Percentiles rank a stretch among this genome's conserved stretches.
Evolutionary conservation across 2,329 filamentous ascomycete genomes (phyloP).

Genomic region (Xylaria polymorpha): DNA sequence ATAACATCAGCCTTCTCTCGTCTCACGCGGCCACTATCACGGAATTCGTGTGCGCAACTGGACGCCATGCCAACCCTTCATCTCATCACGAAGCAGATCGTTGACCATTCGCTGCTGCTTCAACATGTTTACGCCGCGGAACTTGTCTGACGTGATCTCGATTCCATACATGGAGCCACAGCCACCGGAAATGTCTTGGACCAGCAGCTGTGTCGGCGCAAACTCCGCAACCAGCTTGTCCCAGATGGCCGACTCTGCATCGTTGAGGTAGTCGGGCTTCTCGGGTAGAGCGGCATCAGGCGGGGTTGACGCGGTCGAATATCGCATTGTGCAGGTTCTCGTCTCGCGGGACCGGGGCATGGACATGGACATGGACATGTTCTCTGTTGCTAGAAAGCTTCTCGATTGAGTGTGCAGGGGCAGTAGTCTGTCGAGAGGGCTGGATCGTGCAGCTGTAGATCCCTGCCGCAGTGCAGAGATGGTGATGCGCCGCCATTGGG

Average conservation of each 20-base stretch:
- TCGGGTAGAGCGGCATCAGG: constrained; percentile 42
- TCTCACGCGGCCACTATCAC: constrained; percentile 39
- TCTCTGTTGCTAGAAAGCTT: constrained; percentile 6
- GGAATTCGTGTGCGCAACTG: constrained; percentile 78
- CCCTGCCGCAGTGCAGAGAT: constrained; percentile 37
- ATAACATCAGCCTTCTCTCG: neutral
- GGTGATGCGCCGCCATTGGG: constrained; percentile 41
- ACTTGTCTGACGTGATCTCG: constrained; percentile 77
- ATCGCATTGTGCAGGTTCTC: constrained; percentile 30
- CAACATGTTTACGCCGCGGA: constrained; percentile 76
- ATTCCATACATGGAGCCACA: constrained; percentile 91
- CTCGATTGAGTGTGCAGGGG: constrained; percentile 27
- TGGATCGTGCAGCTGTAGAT: constrained; percentile 30
- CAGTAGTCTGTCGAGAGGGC: constrained; percentile 19
- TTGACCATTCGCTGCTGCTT: constrained; percentile 89
- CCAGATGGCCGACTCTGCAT: constrained; percentile 70
- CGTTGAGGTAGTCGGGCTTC: constrained; percentile 64
- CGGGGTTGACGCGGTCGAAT: constrained; percentile 49
- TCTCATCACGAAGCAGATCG: constrained; percentile 75
- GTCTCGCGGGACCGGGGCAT: neutral
- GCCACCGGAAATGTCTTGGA: constrained; percentile 84
- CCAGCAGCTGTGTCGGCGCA: constrained; percentile 64
- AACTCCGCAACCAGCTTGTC: constrained; percentile 63
- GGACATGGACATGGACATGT: too few relatives aligned
- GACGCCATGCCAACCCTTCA: constrained; percentile 85